Evolutionary conservation across 2,329 filamentous ascomycete species (phyloP).

Genomic region (Xylariaceae sp.): DNA sequence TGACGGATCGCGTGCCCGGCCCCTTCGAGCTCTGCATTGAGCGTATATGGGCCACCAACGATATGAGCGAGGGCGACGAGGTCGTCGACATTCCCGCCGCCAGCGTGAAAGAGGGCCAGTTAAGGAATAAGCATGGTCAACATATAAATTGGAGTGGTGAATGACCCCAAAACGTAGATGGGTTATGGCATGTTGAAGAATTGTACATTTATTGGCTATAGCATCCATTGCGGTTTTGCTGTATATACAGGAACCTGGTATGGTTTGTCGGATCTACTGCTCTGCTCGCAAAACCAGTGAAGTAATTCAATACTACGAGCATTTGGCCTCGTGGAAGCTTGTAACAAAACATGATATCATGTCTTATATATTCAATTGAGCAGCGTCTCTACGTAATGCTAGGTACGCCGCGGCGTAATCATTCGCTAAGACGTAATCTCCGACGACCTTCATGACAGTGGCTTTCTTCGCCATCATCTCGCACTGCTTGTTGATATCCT

Average conservation of each 20-base stretch:
- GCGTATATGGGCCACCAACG: slow-evolving; percentile 89
- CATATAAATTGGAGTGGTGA: slow-evolving; percentile 49
- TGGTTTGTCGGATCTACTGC: slow-evolving; percentile 12
- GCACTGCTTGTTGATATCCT: slow-evolving; percentile 73
- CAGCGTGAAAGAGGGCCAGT: slow-evolving; percentile 39
- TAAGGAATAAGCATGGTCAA: slow-evolving; percentile 51
- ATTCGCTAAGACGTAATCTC: slow-evolving; percentile 67
- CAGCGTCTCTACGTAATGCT: slow-evolving; percentile 56
- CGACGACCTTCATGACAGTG: slow-evolving; percentile 72
- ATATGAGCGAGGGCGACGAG: slow-evolving; percentile 47
- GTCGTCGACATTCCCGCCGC: slow-evolving; percentile 25
- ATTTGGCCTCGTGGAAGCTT: no score
- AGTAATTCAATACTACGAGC: slow-evolving; percentile 4
- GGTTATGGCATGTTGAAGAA: not conserved
- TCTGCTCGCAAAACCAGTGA: slow-evolving; percentile 10
- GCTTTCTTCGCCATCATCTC: slow-evolving; percentile 85
- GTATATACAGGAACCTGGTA: slow-evolving; percentile 24
- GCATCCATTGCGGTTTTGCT: slow-evolving; percentile 1
- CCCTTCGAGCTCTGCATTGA: slow-evolving; percentile 88
- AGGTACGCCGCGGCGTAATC: slow-evolving; percentile 71
- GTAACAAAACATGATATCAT: not conserved
- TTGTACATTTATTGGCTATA: slow-evolving; percentile 10
- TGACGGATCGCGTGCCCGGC: slow-evolving; percentile 88
- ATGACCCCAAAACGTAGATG: slow-evolving; percentile 16
- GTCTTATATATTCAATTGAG: slow-evolving; percentile 32